These are phyloP conservation scores for Avena atlantica DNA, from an alignment of 176 grass and related monocot genomes.

Conservation along the genomic window DNA sequence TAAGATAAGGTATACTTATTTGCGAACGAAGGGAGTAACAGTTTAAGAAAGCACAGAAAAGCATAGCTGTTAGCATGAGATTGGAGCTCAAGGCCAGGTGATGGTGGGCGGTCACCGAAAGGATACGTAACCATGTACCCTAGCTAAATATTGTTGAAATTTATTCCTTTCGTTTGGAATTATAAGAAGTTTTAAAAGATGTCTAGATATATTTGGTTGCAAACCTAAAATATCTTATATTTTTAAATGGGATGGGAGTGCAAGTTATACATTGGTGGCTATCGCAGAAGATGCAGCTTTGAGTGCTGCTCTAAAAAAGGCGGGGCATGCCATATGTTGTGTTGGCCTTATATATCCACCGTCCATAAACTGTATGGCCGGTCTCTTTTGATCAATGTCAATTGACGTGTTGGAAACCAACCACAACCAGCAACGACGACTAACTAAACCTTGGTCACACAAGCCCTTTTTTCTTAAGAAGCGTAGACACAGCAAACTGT, in stretches of 20 bases:
- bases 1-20: too few species aligned
- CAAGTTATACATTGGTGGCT: neutral
- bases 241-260: too few species aligned
- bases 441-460: neutral
- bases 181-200: too few species aligned
- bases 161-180: too few species aligned
- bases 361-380: neutral
- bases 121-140: neutral
- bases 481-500: neutral
- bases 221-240: too few species aligned
- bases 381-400: neutral
- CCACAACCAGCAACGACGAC: neutral
- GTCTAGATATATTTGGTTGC: too few species aligned
- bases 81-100: neutral
- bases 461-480: neutral
- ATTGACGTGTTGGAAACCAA: neutral
- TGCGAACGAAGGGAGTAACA: too few species aligned
- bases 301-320: neutral
- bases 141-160: too few species aligned
- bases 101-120: neutral
- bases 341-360: constrained; percentile 8
- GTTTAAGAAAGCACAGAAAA: too few species aligned
- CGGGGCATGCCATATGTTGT: neutral
- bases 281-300: constrained; percentile 33
- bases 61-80: too few species aligned